Evolutionary conservation across 495 filamentous ascomycete genomes (phyloP).

Genomic region (Penicillium arizonense): DNA sequence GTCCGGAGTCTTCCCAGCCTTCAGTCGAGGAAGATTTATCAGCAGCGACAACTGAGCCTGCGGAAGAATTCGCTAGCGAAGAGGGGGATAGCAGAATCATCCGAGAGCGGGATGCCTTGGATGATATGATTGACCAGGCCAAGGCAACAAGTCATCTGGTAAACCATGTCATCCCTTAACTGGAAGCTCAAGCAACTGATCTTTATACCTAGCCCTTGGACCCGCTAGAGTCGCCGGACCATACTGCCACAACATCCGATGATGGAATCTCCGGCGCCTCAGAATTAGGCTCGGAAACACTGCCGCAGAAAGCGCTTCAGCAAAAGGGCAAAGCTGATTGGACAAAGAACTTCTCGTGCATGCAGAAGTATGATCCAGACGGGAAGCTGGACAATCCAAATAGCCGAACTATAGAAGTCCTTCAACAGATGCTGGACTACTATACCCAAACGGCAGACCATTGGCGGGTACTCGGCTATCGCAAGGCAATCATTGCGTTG

Average conservation of each 20-base stretch:
- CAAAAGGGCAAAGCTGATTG: constrained; percentile 22
- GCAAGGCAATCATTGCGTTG: constrained; percentile 74
- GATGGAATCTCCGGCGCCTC: constrained; percentile 18
- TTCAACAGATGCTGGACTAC: constrained; percentile 80
- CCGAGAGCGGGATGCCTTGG: constrained; percentile 47
- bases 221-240: constrained; percentile 25
- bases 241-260: constrained; percentile 17
- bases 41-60: neutral
- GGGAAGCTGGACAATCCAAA: constrained; percentile 58
- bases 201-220: constrained; percentile 40
- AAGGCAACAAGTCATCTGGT: constrained; percentile 54
- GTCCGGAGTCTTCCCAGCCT: constrained; percentile 16
- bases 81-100: neutral
- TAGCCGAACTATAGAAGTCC: constrained; percentile 67
- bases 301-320: constrained; percentile 12
- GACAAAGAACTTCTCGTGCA: constrained; percentile 64
- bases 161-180: constrained; percentile 2
- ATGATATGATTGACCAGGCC: constrained; percentile 57
- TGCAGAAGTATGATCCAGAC: constrained; percentile 56
- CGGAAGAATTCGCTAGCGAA: neutral
- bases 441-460: constrained; percentile 72
- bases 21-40: neutral
- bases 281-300: constrained; percentile 28
- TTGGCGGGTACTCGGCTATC: constrained; percentile 80
- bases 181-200: neutral